Percentiles rank a stretch among this genome's conserved stretches.
These are phyloP conservation scores for Leptographium lundbergii DNA, from an alignment of 2,329 filamentous ascomycete genomes.

Conservation along the genomic window DNA sequence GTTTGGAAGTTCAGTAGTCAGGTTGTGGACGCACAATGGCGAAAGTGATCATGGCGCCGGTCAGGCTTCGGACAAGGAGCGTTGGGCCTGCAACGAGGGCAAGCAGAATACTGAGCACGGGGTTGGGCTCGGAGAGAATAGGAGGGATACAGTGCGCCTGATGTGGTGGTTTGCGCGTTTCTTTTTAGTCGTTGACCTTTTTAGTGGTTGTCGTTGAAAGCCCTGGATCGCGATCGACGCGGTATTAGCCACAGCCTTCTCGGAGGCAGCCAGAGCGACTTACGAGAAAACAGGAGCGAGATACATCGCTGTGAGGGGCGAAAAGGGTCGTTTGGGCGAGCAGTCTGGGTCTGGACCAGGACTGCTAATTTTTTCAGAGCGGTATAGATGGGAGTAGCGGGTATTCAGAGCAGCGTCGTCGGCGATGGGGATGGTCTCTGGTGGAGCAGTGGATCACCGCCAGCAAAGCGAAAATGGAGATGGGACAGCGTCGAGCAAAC, in stretches of 20 bases:
- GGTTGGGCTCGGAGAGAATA: neutral
- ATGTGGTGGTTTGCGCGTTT: neutral
- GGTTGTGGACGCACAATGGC: neutral
- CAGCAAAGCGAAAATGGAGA: neutral
- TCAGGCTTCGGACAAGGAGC: neutral
- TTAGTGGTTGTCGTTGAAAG: neutral
- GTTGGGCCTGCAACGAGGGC: neutral
- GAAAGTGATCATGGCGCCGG: constrained; percentile 4
- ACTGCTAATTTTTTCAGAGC: neutral
- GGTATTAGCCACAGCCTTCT: neutral
- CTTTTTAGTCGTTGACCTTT: neutral
- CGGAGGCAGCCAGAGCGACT: neutral
- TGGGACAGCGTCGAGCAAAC: neutral
- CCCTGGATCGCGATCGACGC: neutral
- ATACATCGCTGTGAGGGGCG: neutral
- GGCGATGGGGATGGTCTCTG: neutral
- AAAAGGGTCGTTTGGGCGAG: neutral
- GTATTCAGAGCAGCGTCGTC: neutral
- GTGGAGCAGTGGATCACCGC: neutral
- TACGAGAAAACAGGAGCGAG: neutral
- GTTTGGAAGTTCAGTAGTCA: neutral
- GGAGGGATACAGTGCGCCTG: neutral
- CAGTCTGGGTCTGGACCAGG: neutral
- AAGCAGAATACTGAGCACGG: neutral
- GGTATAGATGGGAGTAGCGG: neutral